Percentiles rank a stretch among this genome's conserved stretches.
Evolutionary conservation across 345 rosid species (phyloP).

Genomic region (Linum trigynum): DNA sequence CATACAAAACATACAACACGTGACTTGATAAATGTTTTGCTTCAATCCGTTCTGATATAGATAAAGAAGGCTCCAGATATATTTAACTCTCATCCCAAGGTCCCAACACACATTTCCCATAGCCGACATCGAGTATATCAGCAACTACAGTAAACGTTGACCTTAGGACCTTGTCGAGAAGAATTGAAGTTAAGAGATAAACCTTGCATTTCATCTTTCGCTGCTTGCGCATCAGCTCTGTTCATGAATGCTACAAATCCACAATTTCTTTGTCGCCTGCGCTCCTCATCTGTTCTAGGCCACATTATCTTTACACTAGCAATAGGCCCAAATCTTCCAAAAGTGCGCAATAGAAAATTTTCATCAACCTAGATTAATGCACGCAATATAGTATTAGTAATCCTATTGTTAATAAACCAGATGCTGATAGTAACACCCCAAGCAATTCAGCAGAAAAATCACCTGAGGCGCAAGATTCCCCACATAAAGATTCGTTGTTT

Average conservation of each 20-base stretch:
- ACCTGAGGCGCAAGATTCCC: constrained; percentile 96
- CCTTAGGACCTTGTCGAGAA: neutral
- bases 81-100: neutral
- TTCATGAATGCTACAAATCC: constrained; percentile 98
- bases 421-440: neutral
- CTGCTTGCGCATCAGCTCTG: constrained; percentile 97
- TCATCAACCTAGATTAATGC: constrained; percentile 68
- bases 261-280: constrained; percentile 85
- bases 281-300: constrained; percentile 98
- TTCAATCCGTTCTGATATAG: neutral
- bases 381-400: neutral
- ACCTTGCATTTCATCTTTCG: constrained; percentile 99
- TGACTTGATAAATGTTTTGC: neutral
- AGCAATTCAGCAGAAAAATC: neutral
- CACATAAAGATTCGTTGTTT: constrained; percentile 93
- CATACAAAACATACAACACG: neutral
- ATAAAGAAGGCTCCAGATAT: no score
- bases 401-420: neutral
- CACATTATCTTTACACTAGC: constrained; percentile 99
- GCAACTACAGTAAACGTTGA: neutral
- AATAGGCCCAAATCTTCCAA: constrained; percentile 99
- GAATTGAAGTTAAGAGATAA: neutral
- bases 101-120: neutral
- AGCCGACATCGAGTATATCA: neutral
- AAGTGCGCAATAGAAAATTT: constrained; percentile 92